phyloP scores from a whole-genome alignment of 75 land plant genomes.

The Sequoia sempervirens region DNA sequence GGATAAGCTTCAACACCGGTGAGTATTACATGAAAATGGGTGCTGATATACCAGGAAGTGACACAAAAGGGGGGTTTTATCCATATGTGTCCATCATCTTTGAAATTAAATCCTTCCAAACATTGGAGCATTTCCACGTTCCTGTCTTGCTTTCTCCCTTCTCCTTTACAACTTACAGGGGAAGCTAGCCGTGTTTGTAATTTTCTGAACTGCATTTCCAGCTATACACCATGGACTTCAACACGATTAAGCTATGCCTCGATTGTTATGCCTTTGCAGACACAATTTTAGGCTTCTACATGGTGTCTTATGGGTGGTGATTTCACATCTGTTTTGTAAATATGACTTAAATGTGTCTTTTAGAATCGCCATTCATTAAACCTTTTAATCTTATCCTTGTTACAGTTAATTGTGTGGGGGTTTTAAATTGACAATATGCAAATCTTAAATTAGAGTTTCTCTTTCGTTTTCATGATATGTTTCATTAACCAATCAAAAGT shows the following conservation, averaged over 20 bases:
- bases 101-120: conserved; percentile 72
- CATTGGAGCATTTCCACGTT: conserved; percentile 83
- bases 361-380: too few species aligned
- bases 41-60: conserved; percentile 6
- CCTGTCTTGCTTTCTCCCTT: conserved; percentile 89
- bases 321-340: too few species aligned
- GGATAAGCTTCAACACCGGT: conserved; percentile 78
- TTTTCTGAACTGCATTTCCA: neutral
- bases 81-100: conserved; percentile 84
- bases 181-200: conserved; percentile 41
- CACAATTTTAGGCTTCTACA: too few species aligned
- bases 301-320: too few species aligned
- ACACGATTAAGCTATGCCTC: neutral
- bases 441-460: too few species aligned
- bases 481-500: too few species aligned
- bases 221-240: neutral
- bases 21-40: conserved; percentile 29
- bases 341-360: too few species aligned
- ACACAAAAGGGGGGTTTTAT: conserved; percentile 49
- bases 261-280: too few species aligned
- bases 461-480: too few species aligned
- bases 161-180: conserved; percentile 83
- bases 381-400: too few species aligned
- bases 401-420: too few species aligned
- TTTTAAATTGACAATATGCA: too few species aligned